Base-by-base conservation (phyloP, 768 basidiomycete genomes). In the Clathrus columnatus region DNA sequence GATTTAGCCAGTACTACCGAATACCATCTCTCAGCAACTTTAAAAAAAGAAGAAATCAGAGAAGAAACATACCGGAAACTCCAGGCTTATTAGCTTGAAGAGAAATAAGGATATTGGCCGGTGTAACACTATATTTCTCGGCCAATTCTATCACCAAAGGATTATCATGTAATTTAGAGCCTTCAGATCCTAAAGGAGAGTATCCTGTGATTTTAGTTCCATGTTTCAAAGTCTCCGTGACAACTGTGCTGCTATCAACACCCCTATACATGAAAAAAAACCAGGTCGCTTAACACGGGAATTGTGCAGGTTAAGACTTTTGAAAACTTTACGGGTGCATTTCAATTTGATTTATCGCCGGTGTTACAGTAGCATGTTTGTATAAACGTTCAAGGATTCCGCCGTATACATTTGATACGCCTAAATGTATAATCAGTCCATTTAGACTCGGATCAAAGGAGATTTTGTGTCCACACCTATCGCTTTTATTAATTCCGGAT, bases 321-420 rank as follows among this genome's bases (percentile, higher is more conserved):
- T 8, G 78, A 84, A 55, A 88, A 77, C 36, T 14, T 50, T 82
- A 76, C 14, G 90, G 88, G 74, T 93, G 91, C 21, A 82, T 81
- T 67, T 91, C 89, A 60, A 92, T 72, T 71, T 94, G 91, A 71
- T 93, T 91, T 26, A 72, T 82, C 20, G 73, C 83, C 24, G 91
- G 91, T 53, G 81, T 77, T 51, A 87, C 82, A 10, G 81, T 83
- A 23, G 87, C 87, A 2, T 81, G 82, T 23, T 76, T 68, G 57
- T 80, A 81, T 62, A 93, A 77, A 11, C 75, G 83, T 65, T 86
- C 70, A 53, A 93, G 67, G 47, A 85, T 75, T 42, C 73, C 72
- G 52, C 83, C 69, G 17, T 77, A 81, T 69, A 89, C 89, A 78
- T 93, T 93, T 62, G 85, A 87, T 5, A 94, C 88, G 53, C 90